phyloP scores from a whole-genome alignment of 768 basidiomycete species.

The Tephrocybe sp. region DNA sequence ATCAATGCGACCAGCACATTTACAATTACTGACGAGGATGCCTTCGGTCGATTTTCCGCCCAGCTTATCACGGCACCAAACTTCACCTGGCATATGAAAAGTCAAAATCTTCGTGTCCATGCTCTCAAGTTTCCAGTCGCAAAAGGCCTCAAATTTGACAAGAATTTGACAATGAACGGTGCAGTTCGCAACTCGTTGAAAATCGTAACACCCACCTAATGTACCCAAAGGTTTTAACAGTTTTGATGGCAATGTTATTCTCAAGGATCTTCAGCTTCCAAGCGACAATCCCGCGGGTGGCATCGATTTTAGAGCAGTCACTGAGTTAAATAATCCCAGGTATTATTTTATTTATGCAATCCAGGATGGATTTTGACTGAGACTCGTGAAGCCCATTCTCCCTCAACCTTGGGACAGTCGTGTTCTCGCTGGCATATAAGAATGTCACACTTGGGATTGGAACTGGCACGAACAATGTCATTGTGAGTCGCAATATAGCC shows the following conservation, averaged over 20 bases:
- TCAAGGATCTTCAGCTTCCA: conserved; percentile 62
- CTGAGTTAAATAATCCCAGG: conserved; percentile 58
- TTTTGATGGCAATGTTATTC: conserved; percentile 53
- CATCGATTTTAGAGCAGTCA: conserved; percentile 61
- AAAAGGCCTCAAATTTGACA: conserved; percentile 63
- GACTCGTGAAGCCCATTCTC: conserved; percentile 53
- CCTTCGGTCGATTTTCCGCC: conserved; percentile 60
- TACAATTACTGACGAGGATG: conserved; percentile 49
- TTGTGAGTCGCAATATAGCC: conserved; percentile 39
- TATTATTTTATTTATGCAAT: conserved; percentile 14
- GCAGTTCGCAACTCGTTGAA: conserved; percentile 5
- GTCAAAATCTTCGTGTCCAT: conserved; percentile 55
- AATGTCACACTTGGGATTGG: conserved; percentile 56
- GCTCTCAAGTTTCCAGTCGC: conserved; percentile 67
- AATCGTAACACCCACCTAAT: background rate
- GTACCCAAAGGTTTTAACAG: conserved; percentile 49
- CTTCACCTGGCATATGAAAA: conserved; percentile 67
- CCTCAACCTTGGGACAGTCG: conserved; percentile 64
- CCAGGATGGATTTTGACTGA: background rate
- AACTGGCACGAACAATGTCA: conserved; percentile 44
- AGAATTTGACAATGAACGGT: conserved; percentile 58
- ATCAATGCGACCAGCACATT: conserved; percentile 63
- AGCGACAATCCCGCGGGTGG: conserved; percentile 66
- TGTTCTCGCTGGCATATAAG: conserved; percentile 60
- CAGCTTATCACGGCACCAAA: conserved; percentile 62